Base-by-base conservation (phyloP, 139 green algal species). In the Chlamydomonas urium region DNA sequence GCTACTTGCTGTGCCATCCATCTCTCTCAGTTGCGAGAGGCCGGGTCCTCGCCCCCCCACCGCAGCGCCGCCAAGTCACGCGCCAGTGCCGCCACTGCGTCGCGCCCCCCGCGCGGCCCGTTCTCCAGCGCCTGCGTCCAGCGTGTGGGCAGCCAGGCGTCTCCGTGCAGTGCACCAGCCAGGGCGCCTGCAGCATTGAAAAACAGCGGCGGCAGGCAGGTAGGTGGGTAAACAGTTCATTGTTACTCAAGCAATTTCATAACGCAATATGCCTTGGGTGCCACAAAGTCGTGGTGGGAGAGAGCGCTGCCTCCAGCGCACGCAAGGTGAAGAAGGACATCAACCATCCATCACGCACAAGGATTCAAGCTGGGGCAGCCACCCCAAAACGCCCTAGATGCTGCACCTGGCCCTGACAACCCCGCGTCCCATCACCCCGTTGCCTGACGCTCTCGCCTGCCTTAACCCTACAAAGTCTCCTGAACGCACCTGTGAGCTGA, bases 51-150 rank as follows among this genome's bases (percentile, higher is more conserved):
- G 21, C 32, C 58, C 34, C 65, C 5, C 60, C 21, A 24, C 5
- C 33, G 10, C 3, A 35, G 61, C 5, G 24, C 31, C 58, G 28
- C 26, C 38, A 2, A 34, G 23, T 2, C 19, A 4, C 8, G 53
- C 34, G 59, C 59, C 4, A 45, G 14, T 23, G 37, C n/a, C 33
- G 28, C 31, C 31, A 67, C 59, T 14, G 23, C 33, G 36, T 38
- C 33, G n/a, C n/a, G n/a, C 8, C 2, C 3, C 19, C 48, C 35
- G 31, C 53, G 6, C 35, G 35, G n/a, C 26, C 36, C 68, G 28
- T 79, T 80, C 57, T 83, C 78, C 38, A 83, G 47, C 19, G 65
- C 32, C 3, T 67, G 24, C 23, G 69, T 47, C 78, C 78, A 83
- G 6, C 36, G 24, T 2, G 24, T 34, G 24, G 78, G 78, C 23